Conservation (phyloP, 2,329 filamentous ascomycete species). For the Scorias spongiosa region DNA sequence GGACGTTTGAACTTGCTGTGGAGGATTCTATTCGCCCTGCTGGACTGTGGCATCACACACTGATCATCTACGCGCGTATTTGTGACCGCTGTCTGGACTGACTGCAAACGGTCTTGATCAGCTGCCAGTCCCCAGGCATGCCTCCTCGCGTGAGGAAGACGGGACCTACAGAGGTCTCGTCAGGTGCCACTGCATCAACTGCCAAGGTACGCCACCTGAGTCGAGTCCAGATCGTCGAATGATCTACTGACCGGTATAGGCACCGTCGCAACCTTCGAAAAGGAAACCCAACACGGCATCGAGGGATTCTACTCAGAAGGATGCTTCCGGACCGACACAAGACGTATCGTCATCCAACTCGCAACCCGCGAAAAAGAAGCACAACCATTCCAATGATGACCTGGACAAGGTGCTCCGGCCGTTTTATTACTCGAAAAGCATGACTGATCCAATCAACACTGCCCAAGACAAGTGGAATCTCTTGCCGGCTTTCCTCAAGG, state of each 20-base stretch:
- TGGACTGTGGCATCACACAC: no score
- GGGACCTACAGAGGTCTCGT: conserved; percentile 14
- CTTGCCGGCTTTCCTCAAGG: conserved; percentile 90
- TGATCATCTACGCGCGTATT: no score
- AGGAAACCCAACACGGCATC: no score
- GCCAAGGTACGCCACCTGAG: conserved; percentile 11
- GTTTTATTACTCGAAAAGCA: conserved; percentile 52
- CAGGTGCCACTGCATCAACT: conserved; percentile 5
- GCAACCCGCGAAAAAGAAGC: conserved; percentile 8
- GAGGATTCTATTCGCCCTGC: no score
- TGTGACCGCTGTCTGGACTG: no score
- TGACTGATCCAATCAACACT: conserved; percentile 55
- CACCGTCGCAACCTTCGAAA: conserved; percentile 2
- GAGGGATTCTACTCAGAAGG: no score
- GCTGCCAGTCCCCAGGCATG: conserved; percentile 8
- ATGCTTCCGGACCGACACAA: neutral
- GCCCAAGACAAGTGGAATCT: conserved; percentile 90
- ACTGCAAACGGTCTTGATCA: no score
- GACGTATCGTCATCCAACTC: neutral
- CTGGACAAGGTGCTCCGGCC: conserved; percentile 48
- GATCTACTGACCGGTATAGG: conserved; percentile 3
- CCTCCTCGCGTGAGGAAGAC: conserved; percentile 18
- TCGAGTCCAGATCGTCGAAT: neutral
- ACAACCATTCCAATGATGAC: conserved; percentile 19
- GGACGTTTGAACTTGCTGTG: no score